Evolutionary conservation across 495 filamentous ascomycete genomes (phyloP).

Genomic region (Pyronema omphalodes): DNA sequence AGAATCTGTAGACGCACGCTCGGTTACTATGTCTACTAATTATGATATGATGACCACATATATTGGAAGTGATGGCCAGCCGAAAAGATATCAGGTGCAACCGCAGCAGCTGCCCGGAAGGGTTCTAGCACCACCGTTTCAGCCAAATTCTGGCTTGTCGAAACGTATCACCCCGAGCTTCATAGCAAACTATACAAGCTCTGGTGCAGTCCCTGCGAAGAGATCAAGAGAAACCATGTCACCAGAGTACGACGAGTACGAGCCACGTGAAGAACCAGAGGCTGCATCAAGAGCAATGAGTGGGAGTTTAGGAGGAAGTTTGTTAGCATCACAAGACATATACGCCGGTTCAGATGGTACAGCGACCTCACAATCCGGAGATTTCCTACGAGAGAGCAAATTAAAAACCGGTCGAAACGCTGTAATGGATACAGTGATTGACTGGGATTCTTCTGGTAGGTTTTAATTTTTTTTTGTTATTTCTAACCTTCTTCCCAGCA

Average conservation of each 20-base stretch:
- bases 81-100: neutral
- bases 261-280: neutral
- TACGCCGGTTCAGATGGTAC: neutral
- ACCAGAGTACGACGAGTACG: neutral
- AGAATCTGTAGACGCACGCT: neutral
- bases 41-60: slow-evolving; percentile 4
- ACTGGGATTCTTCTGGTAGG: too few relatives aligned
- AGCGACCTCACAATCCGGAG: neutral
- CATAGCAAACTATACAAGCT: neutral
- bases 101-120: neutral
- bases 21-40: neutral
- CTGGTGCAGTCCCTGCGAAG: neutral
- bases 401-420: neutral
- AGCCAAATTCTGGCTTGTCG: slow-evolving; percentile 1
- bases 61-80: neutral
- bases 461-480: neutral
- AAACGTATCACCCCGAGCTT: slow-evolving; percentile 5
- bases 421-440: too few relatives aligned
- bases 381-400: neutral
- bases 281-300: too few relatives aligned
- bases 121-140: neutral
- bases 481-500: neutral
- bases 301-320: neutral
- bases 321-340: neutral
- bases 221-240: neutral